A percentile compares a stretch with the other conserved stretches of the same genome.
phyloP scores from a whole-genome alignment of 1,284 basidiomycete genomes.

The Cryptococcus jaspeensis region DNA sequence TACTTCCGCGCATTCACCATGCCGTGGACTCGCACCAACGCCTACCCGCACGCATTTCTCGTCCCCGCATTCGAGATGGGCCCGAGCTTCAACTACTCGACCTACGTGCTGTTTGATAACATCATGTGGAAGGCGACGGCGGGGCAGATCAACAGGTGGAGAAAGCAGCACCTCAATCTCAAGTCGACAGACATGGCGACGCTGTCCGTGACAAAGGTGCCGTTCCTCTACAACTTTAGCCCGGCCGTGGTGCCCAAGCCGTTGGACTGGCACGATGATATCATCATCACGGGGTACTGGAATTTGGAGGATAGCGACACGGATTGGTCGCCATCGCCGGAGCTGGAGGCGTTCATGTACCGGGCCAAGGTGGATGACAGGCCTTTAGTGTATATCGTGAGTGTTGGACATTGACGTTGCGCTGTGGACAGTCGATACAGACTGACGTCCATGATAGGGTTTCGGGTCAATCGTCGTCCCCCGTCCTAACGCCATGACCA shows the following conservation, averaged over 20 bases:
- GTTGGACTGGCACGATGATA: slow-evolving; percentile 72
- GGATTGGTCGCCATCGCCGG: slow-evolving; percentile 60
- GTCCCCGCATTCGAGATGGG: slow-evolving; percentile 56
- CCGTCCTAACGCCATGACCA: slow-evolving; percentile 63
- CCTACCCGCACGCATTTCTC: slow-evolving; percentile 66
- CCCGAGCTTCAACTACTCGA: slow-evolving; percentile 49
- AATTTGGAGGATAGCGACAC: slow-evolving; percentile 63
- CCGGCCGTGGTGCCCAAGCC: slow-evolving; percentile 66
- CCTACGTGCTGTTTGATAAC: slow-evolving; percentile 63
- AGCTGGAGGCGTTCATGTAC: slow-evolving; percentile 59
- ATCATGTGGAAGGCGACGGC: slow-evolving; percentile 73
- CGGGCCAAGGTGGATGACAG: slow-evolving; percentile 61
- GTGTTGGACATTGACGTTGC: slow-evolving; percentile 2
- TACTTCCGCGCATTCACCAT: slow-evolving; percentile 73
- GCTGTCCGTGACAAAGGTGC: slow-evolving; percentile 64
- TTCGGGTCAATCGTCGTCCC: slow-evolving; percentile 72
- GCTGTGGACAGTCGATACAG: not conserved
- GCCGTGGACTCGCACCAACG: slow-evolving; percentile 65
- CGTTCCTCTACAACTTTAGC: slow-evolving; percentile 69
- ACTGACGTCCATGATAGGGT: slow-evolving; percentile 26
- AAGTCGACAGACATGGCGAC: slow-evolving; percentile 65
- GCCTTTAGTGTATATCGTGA: slow-evolving; percentile 69
- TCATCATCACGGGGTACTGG: slow-evolving; percentile 59
- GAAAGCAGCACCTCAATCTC: slow-evolving; percentile 60
- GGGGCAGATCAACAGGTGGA: slow-evolving; percentile 71